Conservation (phyloP, 495 filamentous ascomycete genomes). For the Annulohypoxylon moriforme region DNA sequence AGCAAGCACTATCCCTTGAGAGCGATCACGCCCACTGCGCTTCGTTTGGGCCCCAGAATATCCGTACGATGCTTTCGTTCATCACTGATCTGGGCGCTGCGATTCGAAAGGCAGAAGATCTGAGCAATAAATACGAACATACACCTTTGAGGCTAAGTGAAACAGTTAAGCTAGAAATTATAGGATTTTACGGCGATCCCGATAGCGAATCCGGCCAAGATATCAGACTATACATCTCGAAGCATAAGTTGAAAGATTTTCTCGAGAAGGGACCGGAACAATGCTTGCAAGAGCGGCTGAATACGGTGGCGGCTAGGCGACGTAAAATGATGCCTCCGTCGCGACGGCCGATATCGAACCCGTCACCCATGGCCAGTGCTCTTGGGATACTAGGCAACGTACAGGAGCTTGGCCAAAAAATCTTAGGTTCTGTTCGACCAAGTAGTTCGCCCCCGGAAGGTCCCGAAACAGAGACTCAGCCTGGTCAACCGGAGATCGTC, state of each 20-base stretch:
- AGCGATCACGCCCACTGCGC: constrained; percentile 69
- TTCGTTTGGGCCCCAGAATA: constrained; percentile 65
- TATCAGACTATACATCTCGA: constrained; percentile 66
- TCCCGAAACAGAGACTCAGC: constrained; percentile 7
- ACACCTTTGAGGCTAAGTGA: constrained; percentile 60
- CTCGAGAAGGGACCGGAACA: constrained; percentile 56
- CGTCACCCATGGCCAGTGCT: constrained; percentile 25
- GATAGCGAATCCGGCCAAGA: constrained; percentile 56
- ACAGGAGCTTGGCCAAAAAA: constrained; percentile 39
- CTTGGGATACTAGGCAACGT: constrained; percentile 41
- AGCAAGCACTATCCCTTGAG: constrained; percentile 67
- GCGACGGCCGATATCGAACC: constrained; percentile 20
- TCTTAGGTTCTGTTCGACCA: constrained; percentile 33
- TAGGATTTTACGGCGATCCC: constrained; percentile 70
- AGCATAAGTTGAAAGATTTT: constrained; percentile 62
- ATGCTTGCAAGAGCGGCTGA: constrained; percentile 56
- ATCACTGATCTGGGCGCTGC: constrained; percentile 61
- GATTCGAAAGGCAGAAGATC: constrained; percentile 56
- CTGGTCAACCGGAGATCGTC: constrained; percentile 50
- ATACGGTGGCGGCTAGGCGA: constrained; percentile 44
- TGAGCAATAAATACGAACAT: constrained; percentile 51
- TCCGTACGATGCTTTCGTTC: constrained; percentile 60
- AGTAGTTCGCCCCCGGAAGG: constrained; percentile 5
- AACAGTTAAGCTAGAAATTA: constrained; percentile 68
- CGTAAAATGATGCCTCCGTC: constrained; percentile 13